Conservation (phyloP, 2,329 filamentous ascomycete genomes). For the Colletotrichum sp. region DNA sequence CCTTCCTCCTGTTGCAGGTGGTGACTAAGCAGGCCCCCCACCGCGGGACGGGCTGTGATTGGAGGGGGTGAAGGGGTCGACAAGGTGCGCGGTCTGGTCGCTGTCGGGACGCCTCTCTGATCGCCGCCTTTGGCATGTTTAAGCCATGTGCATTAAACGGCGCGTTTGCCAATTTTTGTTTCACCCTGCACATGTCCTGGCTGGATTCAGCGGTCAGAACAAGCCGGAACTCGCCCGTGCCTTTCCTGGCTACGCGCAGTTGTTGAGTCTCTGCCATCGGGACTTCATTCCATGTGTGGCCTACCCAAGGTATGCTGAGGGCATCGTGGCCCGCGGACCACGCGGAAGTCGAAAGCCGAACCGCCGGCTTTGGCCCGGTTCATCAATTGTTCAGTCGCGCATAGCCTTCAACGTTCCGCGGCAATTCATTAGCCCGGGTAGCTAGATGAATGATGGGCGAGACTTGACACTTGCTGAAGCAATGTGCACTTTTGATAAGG, state of each 20-base stretch:
- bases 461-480: not conserved
- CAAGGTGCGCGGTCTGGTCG: not conserved
- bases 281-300: not conserved
- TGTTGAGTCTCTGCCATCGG: not conserved
- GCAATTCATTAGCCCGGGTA: not conserved
- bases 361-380: not conserved
- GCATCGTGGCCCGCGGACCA: not conserved
- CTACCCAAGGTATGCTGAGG: not conserved
- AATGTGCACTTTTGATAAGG: not conserved
- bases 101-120: not conserved
- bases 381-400: not conserved
- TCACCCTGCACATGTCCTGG: not conserved
- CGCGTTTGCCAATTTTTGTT: not conserved
- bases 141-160: not conserved
- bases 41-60: not conserved
- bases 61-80: not conserved
- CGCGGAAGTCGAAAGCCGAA: not conserved
- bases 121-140: not conserved
- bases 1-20: not conserved
- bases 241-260: not conserved
- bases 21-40: not conserved
- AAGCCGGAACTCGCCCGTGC: not conserved
- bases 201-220: not conserved
- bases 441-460: not conserved
- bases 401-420: not conserved